Evolutionary conservation across 2,329 filamentous ascomycete species (phyloP).

Genomic region (Claviceps spartinae): DNA sequence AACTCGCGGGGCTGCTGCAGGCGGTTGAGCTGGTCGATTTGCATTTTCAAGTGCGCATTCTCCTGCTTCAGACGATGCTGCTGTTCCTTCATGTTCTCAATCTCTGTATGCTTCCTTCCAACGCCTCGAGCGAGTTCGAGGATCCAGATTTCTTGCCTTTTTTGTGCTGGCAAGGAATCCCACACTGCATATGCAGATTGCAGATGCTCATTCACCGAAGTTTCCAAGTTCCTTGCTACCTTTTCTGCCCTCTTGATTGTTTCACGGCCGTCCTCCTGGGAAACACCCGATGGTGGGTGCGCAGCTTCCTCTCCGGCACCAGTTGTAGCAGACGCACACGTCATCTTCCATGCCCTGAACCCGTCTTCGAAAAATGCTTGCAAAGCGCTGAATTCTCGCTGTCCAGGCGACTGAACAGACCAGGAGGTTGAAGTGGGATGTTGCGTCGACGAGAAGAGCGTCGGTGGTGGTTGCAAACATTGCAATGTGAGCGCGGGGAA

Average conservation of each 20-base stretch:
- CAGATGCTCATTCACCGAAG: slow-evolving; percentile 60
- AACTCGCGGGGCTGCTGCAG: slow-evolving; percentile 48
- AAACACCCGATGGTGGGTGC: slow-evolving; percentile 30
- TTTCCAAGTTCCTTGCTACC: slow-evolving; percentile 47
- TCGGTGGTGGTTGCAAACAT: slow-evolving; percentile 67
- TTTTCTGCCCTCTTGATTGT: slow-evolving; percentile 34
- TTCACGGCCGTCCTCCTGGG: slow-evolving; percentile 29
- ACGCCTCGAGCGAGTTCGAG: slow-evolving; percentile 48
- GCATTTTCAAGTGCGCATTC: slow-evolving; percentile 39
- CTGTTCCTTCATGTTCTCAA: slow-evolving; percentile 35
- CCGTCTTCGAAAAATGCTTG: slow-evolving; percentile 51
- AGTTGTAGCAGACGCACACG: slow-evolving; percentile 36
- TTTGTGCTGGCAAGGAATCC: slow-evolving; percentile 46
- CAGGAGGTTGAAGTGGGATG: slow-evolving; percentile 68
- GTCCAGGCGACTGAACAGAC: slow-evolving; percentile 62
- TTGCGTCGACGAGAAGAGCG: slow-evolving; percentile 68
- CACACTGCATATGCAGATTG: slow-evolving; percentile 67
- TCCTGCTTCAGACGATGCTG: slow-evolving; percentile 42
- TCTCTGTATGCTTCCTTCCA: slow-evolving; percentile 41
- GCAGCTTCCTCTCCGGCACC: slow-evolving; percentile 35
- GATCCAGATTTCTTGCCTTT: slow-evolving; percentile 46
- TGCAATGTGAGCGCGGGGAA: slow-evolving; percentile 77
- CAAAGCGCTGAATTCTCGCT: slow-evolving; percentile 61
- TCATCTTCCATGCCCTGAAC: slow-evolving; percentile 51
- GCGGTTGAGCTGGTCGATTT: slow-evolving; percentile 45